Percentiles rank a stretch among this genome's conserved stretches.
phyloP scores from a whole-genome alignment of 1,139 yeast species.

The Yamadazyma membranifaciens region DNA sequence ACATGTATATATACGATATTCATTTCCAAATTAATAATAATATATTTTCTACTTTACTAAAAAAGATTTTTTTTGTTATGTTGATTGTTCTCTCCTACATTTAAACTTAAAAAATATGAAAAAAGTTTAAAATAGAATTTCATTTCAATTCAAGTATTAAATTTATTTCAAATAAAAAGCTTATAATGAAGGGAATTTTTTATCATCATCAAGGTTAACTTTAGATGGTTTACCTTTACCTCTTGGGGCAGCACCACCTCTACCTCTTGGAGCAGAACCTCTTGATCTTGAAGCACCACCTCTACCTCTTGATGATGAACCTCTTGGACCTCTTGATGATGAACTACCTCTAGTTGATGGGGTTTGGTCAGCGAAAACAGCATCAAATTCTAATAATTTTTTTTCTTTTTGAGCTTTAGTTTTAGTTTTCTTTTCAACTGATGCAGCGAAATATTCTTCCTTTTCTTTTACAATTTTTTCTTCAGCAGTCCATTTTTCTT shows the following conservation, averaged over 20 bases:
- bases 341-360: slow-evolving; percentile 17
- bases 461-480: slow-evolving; percentile 61
- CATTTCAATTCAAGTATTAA: neutral
- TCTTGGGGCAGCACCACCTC: slow-evolving; percentile 15
- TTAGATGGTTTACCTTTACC: slow-evolving; percentile 30
- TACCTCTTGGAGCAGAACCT: slow-evolving; percentile 15
- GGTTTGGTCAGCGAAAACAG: slow-evolving; percentile 57
- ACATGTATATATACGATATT: slow-evolving; percentile 3
- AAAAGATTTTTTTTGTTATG: neutral
- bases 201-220: slow-evolving; percentile 48
- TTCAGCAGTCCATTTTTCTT: slow-evolving; percentile 57
- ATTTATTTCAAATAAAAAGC: slow-evolving; percentile 2
- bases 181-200: slow-evolving; percentile 63
- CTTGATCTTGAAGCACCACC: slow-evolving; percentile 6
- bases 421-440: slow-evolving; percentile 59
- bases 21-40: slow-evolving; percentile 6
- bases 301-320: slow-evolving; percentile 8
- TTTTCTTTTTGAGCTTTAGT: slow-evolving; percentile 67
- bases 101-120: slow-evolving; percentile 2
- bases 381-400: slow-evolving; percentile 64
- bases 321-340: slow-evolving; percentile 10
- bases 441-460: slow-evolving; percentile 55
- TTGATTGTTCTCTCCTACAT: neutral
- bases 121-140: slow-evolving; percentile 2
- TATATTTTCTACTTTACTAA: slow-evolving; percentile 2